Conservation (phyloP, 2,329 filamentous ascomycete genomes). For the Trichothecium sympodiale region DNA sequence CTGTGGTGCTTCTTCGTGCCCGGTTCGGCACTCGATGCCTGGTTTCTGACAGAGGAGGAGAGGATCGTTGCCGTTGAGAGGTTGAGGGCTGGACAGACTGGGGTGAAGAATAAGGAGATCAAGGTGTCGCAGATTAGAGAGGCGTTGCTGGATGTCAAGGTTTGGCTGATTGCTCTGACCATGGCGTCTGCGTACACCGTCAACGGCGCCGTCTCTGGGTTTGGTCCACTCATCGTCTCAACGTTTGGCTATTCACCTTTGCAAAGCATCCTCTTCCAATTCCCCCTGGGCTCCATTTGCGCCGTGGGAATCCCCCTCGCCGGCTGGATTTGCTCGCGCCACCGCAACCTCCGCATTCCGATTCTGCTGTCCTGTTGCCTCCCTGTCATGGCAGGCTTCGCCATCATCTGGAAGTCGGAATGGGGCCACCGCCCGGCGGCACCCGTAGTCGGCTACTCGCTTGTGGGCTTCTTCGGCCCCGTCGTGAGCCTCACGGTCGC, state of each 20-base stretch:
- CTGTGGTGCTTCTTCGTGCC: conserved; percentile 41
- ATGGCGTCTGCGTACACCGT: conserved; percentile 43
- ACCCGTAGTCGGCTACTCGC: conserved; percentile 44
- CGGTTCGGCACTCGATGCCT: conserved; percentile 40
- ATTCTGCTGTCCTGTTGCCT: conserved; percentile 42
- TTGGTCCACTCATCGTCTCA: conserved; percentile 42
- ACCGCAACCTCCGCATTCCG: conserved; percentile 41
- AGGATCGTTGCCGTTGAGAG: conserved; percentile 39
- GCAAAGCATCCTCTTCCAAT: conserved; percentile 46
- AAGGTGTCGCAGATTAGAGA: conserved; percentile 35
- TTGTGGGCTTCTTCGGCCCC: conserved; percentile 47
- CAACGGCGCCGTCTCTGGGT: conserved; percentile 44
- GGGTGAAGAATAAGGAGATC: conserved; percentile 34
- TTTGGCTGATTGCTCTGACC: conserved; percentile 39
- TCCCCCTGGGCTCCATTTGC: conserved; percentile 44
- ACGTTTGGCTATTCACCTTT: conserved; percentile 41
- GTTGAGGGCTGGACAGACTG: conserved; percentile 35
- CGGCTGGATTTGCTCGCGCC: conserved; percentile 36
- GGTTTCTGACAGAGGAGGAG: conserved; percentile 42
- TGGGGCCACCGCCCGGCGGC: conserved; percentile 39
- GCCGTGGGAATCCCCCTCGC: conserved; percentile 41
- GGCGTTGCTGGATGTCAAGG: conserved; percentile 31
- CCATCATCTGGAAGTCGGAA: conserved; percentile 44
- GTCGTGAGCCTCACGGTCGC: conserved; percentile 30
- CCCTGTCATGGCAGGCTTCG: conserved; percentile 47